phyloP scores from a whole-genome alignment of 331 rosid genomes.

The Phaseolus coccineus region DNA sequence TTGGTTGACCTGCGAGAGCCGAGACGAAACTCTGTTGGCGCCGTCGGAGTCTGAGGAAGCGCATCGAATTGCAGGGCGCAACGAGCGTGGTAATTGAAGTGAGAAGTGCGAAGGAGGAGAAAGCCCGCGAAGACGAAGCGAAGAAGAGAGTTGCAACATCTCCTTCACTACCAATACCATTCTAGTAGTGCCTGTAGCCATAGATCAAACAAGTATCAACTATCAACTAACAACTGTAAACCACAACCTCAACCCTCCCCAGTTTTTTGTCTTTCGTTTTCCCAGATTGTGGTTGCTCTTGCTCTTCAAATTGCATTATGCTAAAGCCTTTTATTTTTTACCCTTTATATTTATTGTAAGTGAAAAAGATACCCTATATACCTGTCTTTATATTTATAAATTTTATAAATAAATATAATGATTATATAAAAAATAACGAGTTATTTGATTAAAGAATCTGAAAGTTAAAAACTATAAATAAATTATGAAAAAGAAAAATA shows the following conservation, averaged over 20 bases:
- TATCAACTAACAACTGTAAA: background rate
- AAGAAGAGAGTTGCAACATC: constrained; percentile 41
- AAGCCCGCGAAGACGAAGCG: background rate
- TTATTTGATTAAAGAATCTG: no score
- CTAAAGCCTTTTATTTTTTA: no score
- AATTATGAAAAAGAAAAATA: no score
- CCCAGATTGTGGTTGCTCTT: background rate
- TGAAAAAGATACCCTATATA: no score
- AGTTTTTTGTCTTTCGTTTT: background rate
- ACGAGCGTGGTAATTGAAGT: constrained; percentile 18
- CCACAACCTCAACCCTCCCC: background rate
- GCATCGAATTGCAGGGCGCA: constrained; percentile 53
- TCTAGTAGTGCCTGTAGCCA: constrained; percentile 35
- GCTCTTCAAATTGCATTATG: background rate
- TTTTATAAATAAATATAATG: no score
- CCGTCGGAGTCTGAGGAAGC: constrained; percentile 55
- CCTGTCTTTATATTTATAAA: no score
- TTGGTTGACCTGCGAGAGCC: constrained; percentile 77
- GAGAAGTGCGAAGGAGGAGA: constrained; percentile 16
- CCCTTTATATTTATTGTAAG: no score
- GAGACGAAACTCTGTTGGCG: constrained; percentile 63
- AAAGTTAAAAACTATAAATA: no score
- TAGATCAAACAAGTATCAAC: background rate
- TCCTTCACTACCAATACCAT: constrained; percentile 38
- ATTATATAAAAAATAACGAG: no score